Evolutionary conservation across 345 rosid genomes (phyloP).

Genomic region (Psidium guajava): DNA sequence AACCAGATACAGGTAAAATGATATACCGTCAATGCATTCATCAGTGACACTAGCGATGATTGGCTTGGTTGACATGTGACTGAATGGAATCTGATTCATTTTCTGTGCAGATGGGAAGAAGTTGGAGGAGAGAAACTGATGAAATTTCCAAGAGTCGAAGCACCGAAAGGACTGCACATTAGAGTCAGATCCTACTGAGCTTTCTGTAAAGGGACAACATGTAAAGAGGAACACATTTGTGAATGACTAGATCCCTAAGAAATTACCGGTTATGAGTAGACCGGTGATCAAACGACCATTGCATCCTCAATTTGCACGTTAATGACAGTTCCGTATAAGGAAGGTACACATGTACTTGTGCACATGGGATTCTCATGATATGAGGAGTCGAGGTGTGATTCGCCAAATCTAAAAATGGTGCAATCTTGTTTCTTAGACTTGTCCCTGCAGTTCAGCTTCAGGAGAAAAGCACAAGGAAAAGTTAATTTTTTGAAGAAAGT

Average conservation of each 20-base stretch:
- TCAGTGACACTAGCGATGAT: background rate
- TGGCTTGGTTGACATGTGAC: background rate
- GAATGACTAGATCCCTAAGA: background rate
- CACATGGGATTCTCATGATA: background rate
- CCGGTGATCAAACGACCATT: background rate
- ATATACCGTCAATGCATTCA: background rate
- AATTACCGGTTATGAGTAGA: background rate
- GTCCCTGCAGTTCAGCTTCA: background rate
- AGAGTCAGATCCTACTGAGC: background rate
- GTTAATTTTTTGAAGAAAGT: background rate
- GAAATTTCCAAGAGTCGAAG: conserved; percentile 53
- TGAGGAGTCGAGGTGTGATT: background rate
- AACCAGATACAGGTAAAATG: conserved; percentile 55
- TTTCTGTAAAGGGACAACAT: background rate
- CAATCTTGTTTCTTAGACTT: background rate
- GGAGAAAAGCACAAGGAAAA: background rate
- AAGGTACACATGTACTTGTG: background rate
- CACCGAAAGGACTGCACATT: conserved; percentile 39
- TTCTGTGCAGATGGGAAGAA: conserved; percentile 42
- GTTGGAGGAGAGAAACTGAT: conserved; percentile 24
- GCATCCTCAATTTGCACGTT: background rate
- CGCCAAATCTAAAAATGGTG: background rate
- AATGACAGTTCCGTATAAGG: background rate
- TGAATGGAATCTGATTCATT: background rate
- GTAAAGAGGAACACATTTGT: background rate